Evolutionary conservation across 257 asterid genomes (phyloP), one percentile per base, ranked within the genome.

Genomic region (Solanum etuberosum): DNA sequence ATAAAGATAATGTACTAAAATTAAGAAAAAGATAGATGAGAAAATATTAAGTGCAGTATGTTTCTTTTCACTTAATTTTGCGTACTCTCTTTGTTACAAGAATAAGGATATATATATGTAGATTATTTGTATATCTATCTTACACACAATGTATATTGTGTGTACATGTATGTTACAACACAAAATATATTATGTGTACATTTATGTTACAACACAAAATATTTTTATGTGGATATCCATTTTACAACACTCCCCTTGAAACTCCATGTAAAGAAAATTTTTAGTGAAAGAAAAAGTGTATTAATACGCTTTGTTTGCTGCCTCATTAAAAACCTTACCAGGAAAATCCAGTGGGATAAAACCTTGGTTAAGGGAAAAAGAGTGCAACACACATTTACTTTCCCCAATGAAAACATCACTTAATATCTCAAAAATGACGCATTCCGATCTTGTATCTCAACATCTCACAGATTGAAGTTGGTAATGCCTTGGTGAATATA

Each of bases 251-350:
- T 54, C 11, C 9, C 63, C 25, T 54, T 54, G 63, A 11, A 20
- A 18, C 0, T 54, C 2, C 63, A 54, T 54, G 25, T 20, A 54
- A 20, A 7, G 25, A 20, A 54, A 7, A 1, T 0, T 0, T 1
- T 54, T 54, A 1, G 2, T 54, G 63, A 18, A 54, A 54, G 61
- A 54, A 51, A 54, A 54, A 6, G n/a, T 18, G 4, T 54, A 6
- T 25, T 20, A 54, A 54, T 6, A 7, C 25, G 2, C 4, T 54
- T 54, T 20, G 63, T 54, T 54, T 54, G 63, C 0, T 54, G 63
- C 11, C 25, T 54, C 63, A 54, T 6, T 20, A 54, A 20, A 54
- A 54, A 54, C 0, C 10, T 54, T 54, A 23, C 6, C 11, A 3
- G 63, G 4, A 54, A 54, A 54, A 48, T 48, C 3, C 3, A 48